phyloP scores from a whole-genome alignment of 2,329 filamentous ascomycete genomes.

The Penicillium polonicum region DNA sequence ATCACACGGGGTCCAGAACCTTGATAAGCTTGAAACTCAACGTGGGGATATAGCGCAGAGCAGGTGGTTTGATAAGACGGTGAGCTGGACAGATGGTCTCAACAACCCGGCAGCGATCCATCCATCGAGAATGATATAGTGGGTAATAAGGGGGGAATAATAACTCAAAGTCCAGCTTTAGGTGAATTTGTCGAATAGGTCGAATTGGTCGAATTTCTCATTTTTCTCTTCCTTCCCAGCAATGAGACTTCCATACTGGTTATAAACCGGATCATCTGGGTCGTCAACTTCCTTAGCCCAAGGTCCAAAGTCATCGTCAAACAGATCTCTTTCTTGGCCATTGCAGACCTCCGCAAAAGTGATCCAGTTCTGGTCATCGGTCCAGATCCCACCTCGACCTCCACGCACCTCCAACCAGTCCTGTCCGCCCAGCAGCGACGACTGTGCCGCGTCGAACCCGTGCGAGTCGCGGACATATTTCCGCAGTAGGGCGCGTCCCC shows the following conservation, averaged over 20 bases:
- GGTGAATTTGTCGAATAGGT: neutral
- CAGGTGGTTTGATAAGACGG: no score
- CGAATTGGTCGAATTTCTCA: conserved; percentile 3
- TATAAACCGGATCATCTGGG: conserved; percentile 37
- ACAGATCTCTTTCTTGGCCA: conserved; percentile 47
- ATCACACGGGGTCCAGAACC: neutral
- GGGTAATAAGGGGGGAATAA: neutral
- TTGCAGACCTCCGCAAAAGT: conserved; percentile 51
- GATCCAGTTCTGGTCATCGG: conserved; percentile 50
- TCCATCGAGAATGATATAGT: neutral
- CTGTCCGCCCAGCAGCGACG: conserved; percentile 48
- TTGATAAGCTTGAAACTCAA: neutral
- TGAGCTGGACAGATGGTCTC: neutral
- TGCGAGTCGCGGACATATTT: conserved; percentile 49
- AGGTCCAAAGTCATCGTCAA: conserved; percentile 48
- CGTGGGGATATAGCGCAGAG: neutral
- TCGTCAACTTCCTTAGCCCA: conserved; percentile 41
- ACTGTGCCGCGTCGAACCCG: conserved; percentile 44
- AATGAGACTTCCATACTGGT: conserved; percentile 39
- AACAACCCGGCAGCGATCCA: neutral
- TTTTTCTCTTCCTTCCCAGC: conserved; percentile 32
- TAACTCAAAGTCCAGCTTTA: neutral
- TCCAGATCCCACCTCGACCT: conserved; percentile 56
- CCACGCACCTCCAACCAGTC: conserved; percentile 52
- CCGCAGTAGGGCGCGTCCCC: conserved; percentile 51